Percentiles rank a stretch among this genome's conserved stretches.
Evolutionary conservation across 2,329 filamentous ascomycete species (phyloP).

Genomic region (Laburnicola sp.): DNA sequence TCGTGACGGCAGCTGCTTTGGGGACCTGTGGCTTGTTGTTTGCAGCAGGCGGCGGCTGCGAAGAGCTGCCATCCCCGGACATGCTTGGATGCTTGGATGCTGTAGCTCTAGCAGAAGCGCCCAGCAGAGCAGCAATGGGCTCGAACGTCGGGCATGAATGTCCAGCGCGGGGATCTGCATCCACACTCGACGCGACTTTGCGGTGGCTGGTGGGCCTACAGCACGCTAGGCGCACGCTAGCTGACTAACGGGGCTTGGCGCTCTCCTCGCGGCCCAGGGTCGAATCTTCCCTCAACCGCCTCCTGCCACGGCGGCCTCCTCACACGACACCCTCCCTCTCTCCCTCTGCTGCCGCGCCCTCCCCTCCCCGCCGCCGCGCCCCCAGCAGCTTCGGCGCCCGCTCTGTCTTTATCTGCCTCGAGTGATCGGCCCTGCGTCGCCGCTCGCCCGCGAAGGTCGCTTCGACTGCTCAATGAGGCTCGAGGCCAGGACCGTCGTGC

Average conservation of each 20-base stretch:
- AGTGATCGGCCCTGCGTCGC: constrained; percentile 25
- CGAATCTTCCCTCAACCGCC: constrained; percentile 22
- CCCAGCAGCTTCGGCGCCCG: constrained; percentile 31
- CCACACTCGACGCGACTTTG: neutral
- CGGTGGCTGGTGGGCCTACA: neutral
- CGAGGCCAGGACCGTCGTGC: constrained; percentile 71
- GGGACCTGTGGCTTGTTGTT: constrained; percentile 25
- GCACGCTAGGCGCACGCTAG: neutral
- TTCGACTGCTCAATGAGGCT: constrained; percentile 75
- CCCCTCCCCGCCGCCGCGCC: constrained; percentile 6
- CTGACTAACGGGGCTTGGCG: constrained; percentile 3
- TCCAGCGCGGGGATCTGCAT: no score
- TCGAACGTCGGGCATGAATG: neutral
- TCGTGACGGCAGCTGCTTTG: constrained; percentile 27
- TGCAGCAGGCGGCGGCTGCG: constrained; percentile 17
- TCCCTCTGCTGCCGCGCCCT: neutral
- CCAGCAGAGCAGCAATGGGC: neutral
- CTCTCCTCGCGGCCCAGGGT: constrained; percentile 7
- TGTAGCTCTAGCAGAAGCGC: neutral
- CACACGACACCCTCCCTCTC: constrained; percentile 29
- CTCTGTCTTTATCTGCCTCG: constrained; percentile 16
- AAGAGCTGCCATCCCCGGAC: constrained; percentile 31
- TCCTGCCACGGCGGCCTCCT: constrained; percentile 22
- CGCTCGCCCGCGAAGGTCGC: constrained; percentile 26
- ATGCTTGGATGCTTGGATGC: constrained; percentile 22